phyloP scores from a whole-genome alignment of 169 alveolate species.

The Blepharisma undulans region DNA sequence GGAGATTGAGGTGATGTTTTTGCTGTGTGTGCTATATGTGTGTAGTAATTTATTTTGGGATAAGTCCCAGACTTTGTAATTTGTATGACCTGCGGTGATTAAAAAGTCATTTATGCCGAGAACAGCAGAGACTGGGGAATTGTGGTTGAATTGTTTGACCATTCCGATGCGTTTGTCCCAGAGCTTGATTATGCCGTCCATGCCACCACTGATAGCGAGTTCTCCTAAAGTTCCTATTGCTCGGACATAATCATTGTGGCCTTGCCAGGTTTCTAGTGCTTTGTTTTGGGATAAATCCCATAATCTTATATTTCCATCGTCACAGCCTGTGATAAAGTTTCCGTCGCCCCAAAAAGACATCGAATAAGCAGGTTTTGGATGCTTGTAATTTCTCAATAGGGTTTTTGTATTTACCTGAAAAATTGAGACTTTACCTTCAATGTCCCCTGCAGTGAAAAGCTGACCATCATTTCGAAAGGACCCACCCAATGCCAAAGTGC shows the following conservation, averaged over 20 bases:
- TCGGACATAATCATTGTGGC: constrained; percentile 6
- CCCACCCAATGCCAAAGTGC: constrained; percentile 20
- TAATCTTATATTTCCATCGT: background rate
- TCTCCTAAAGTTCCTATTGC: background rate
- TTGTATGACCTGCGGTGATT: constrained; percentile 13
- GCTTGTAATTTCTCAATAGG: constrained; percentile 5
- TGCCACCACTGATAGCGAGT: constrained; percentile 1
- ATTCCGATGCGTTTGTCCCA: background rate
- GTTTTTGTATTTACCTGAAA: constrained; percentile 26
- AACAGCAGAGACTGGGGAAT: background rate
- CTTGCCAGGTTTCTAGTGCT: background rate
- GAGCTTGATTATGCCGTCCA: constrained; percentile 9
- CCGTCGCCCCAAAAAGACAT: background rate
- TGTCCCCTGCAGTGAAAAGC: constrained; percentile 35
- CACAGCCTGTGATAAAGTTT: constrained; percentile 25
- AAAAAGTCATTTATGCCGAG: background rate
- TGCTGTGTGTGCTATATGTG: constrained; percentile 25
- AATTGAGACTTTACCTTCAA: constrained; percentile 18
- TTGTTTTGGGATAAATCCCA: constrained; percentile 15
- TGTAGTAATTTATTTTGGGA: background rate
- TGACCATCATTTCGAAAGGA: constrained; percentile 24
- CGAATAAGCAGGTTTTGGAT: background rate
- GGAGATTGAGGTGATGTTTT: constrained; percentile 14
- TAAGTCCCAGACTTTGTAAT: constrained; percentile 28
- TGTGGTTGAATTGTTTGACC: background rate